Percentiles rank a stretch among this genome's conserved stretches.
Conservation (phyloP, 140 eudicot species). For the Cichorium intybus region DNA sequence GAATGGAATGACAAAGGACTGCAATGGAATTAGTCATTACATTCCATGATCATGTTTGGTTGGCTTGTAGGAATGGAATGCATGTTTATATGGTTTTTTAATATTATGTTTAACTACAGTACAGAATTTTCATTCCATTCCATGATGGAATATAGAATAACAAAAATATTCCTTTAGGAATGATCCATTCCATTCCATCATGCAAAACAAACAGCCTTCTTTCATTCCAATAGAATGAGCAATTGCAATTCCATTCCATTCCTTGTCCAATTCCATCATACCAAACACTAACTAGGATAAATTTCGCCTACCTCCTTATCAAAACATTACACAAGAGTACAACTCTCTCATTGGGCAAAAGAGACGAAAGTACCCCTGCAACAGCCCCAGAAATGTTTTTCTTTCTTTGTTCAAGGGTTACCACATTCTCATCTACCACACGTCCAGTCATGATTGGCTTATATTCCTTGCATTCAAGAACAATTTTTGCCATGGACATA, state of each 20-base stretch:
- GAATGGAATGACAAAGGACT: background rate
- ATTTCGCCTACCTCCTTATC: constrained; percentile 61
- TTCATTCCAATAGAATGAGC: background rate
- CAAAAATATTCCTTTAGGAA: background rate
- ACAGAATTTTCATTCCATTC: background rate
- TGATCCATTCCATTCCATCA: background rate
- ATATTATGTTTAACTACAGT: no score
- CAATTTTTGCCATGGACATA: constrained; percentile 78
- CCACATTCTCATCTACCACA: constrained; percentile 65
- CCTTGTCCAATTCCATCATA: background rate
- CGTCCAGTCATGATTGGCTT: constrained; percentile 81
- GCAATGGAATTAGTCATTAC: background rate
- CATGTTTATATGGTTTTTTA: no score
- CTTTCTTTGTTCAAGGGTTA: constrained; percentile 72
- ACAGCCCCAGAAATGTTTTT: constrained; percentile 69
- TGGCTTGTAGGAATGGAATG: background rate
- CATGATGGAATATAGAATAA: background rate
- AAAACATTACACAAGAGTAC: constrained; percentile 77
- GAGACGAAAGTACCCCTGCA: constrained; percentile 66
- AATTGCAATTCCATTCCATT: background rate
- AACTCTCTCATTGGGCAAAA: constrained; percentile 80
- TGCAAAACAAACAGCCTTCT: background rate
- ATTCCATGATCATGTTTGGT: background rate
- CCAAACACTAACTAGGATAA: background rate
- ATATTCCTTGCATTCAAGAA: constrained; percentile 92